Conservation (phyloP, 2,329 filamentous ascomycete genomes). For the Phyllosticta citriasiana region DNA sequence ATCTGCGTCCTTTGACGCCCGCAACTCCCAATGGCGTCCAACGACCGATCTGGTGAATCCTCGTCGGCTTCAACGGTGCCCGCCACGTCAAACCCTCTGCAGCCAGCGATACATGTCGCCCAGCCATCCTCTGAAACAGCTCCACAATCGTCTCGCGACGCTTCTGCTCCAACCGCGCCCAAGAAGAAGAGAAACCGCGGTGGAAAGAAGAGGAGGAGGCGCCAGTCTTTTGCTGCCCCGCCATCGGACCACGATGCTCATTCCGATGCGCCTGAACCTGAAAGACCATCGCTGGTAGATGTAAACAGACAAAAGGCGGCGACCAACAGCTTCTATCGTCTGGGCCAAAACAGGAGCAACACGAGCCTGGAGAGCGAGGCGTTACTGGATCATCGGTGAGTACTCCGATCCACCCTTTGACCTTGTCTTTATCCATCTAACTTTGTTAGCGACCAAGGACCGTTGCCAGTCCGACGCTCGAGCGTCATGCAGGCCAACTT, state of each 20-base stretch:
- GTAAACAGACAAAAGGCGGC: slow-evolving; percentile 24
- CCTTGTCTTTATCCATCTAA: background rate
- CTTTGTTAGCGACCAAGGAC: slow-evolving; percentile 26
- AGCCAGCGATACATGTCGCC: background rate
- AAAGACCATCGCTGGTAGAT: slow-evolving; percentile 31
- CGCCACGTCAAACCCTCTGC: background rate
- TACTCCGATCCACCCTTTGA: background rate
- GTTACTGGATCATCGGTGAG: slow-evolving; percentile 73
- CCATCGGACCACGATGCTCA: slow-evolving; percentile 44
- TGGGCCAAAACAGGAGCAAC: slow-evolving; percentile 57
- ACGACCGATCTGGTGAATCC: slow-evolving; percentile 6
- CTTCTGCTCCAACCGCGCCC: slow-evolving; percentile 1
- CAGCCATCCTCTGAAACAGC: slow-evolving; percentile 2
- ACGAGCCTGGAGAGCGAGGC: slow-evolving; percentile 85
- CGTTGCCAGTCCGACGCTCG: slow-evolving; percentile 31
- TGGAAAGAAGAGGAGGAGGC: slow-evolving; percentile 68
- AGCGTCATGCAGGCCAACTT: slow-evolving; percentile 31
- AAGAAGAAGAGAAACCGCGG: slow-evolving; percentile 66
- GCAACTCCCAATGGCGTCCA: slow-evolving; percentile 5
- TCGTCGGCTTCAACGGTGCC: slow-evolving; percentile 2
- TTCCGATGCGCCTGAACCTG: slow-evolving; percentile 41
- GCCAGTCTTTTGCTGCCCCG: slow-evolving; percentile 65
- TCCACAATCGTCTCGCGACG: background rate
- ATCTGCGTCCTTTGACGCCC: background rate
- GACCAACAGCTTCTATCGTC: slow-evolving; percentile 44